Evolutionary conservation across 257 asterid species (phyloP), one percentile per base, ranked within the genome.

Genomic region (Solanum lycopersicoides): DNA sequence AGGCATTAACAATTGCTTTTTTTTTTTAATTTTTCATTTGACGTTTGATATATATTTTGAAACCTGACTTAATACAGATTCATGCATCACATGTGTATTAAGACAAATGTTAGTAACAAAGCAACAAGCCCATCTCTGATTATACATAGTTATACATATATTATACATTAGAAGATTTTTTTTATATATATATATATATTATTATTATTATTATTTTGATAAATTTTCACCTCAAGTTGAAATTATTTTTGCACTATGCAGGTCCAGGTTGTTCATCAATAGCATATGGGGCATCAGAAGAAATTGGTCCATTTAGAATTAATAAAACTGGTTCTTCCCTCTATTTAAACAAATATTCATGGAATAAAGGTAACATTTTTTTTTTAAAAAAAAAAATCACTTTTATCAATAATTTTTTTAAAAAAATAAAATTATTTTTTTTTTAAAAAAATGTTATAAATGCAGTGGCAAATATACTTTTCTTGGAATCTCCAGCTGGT

Each of bases 261-360:
- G 99, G 99, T 37, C 99, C 98, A 0, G 99, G 99, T 21, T 96
- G 99, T 90, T 96, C 99, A 66, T 96, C 99, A 4, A 92, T 95
- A 56, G 99, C 97, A 30, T 96, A 95, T 88, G 99, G 98, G 25
- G 99, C 98, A 88, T 94, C 99, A 3, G 98, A 96, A 88, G 99
- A 96, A 92, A 90, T 96, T 10, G 99, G 99, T 56, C 99, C 98
- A 39, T 95, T 95, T 87, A 92, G 96, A 68, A 92, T 96, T 9
- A 89, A 92, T 88, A 92, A 92, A 89, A 92, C 93, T 10, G 90
- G 88, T 21, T 92, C 95, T 7, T 93, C 97, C 85, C 95, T 96
- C 11, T 93, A 94, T 87, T 86, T 94, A 59, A 94, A 95, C 90
- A 87, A 90, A 77, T 92, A 93, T 88, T 92, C 99, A 1, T 96